A percentile compares a stretch with the other conserved stretches of the same genome.
These are phyloP conservation scores for Dioscorea dumetorum DNA, from an alignment of 106 monocot genomes.

Conservation along the genomic window DNA sequence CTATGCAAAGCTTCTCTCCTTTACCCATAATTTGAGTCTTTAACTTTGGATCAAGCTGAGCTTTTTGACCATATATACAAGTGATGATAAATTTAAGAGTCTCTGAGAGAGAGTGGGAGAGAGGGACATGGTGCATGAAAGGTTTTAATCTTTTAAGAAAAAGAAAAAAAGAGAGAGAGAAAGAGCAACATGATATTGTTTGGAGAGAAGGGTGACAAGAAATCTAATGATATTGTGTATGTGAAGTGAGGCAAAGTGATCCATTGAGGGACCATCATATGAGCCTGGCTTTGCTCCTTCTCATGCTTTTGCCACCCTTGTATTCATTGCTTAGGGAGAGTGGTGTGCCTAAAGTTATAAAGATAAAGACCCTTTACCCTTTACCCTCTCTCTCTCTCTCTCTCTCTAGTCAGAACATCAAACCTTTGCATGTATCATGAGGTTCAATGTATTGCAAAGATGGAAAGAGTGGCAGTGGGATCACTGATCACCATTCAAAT, in stretches of 20 bases:
- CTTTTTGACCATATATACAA: background rate
- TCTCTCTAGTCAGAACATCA: background rate
- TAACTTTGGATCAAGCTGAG: background rate
- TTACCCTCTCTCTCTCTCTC: too few species aligned
- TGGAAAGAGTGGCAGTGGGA: too few species aligned
- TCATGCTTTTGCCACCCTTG: background rate
- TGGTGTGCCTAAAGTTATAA: background rate
- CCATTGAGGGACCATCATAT: constrained; percentile 6
- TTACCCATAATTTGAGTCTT: background rate
- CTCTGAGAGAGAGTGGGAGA: too few species aligned
- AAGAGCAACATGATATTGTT: constrained; percentile 27
- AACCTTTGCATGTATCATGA: background rate
- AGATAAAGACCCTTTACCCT: background rate
- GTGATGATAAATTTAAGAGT: too few species aligned
- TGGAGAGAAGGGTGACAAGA: constrained; percentile 16
- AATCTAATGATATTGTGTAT: constrained; percentile 19
- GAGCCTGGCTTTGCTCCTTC: background rate
- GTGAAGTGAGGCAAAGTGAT: constrained; percentile 15
- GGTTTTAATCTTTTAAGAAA: background rate
- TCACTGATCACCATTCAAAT: too few species aligned
- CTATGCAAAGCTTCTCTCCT: background rate
- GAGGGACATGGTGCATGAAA: background rate
- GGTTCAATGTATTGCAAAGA: too few species aligned
- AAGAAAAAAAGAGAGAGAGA: constrained; percentile 6
- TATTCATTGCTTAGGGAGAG: constrained; percentile 1